These are phyloP conservation scores for Lactarius akahatsu DNA, from an alignment of 768 basidiomycete genomes.

Conservation along the genomic window DNA sequence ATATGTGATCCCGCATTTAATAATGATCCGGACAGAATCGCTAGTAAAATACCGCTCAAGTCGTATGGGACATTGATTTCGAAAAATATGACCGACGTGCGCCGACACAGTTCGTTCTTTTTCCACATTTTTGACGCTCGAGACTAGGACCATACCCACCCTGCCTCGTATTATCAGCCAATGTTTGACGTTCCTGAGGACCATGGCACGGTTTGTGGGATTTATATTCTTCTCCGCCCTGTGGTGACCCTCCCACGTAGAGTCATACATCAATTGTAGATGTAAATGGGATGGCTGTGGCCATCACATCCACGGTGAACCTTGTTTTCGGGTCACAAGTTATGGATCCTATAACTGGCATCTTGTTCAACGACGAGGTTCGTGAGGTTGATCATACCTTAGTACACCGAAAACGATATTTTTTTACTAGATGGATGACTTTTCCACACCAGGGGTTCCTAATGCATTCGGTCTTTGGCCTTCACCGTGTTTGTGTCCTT, in stretches of 20 bases:
- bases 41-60: conserved; percentile 61
- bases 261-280: conserved; percentile 87
- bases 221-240: background rate
- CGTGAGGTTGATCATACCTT: conserved; percentile 19
- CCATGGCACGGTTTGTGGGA: conserved; percentile 72
- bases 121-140: background rate
- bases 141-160: conserved; percentile 73
- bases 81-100: conserved; percentile 79
- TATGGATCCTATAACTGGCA: conserved; percentile 81
- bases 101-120: conserved; percentile 30
- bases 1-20: conserved; percentile 76
- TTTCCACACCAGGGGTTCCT: conserved; percentile 79
- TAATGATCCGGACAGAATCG: conserved; percentile 55
- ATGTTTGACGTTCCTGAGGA: conserved; percentile 74
- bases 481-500: conserved; percentile 55
- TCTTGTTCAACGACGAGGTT: conserved; percentile 88
- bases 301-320: conserved; percentile 89
- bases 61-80: conserved; percentile 60
- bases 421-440: conserved; percentile 76
- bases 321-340: conserved; percentile 86
- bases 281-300: conserved; percentile 79
- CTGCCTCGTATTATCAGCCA: conserved; percentile 80
- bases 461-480: conserved; percentile 83
- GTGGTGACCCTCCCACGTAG: conserved; percentile 38
- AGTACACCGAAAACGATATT: background rate